Evolutionary conservation across 331 rosid species (phyloP), one percentile per base, ranked within the genome.

Genomic region (Pyrus hybrid): DNA sequence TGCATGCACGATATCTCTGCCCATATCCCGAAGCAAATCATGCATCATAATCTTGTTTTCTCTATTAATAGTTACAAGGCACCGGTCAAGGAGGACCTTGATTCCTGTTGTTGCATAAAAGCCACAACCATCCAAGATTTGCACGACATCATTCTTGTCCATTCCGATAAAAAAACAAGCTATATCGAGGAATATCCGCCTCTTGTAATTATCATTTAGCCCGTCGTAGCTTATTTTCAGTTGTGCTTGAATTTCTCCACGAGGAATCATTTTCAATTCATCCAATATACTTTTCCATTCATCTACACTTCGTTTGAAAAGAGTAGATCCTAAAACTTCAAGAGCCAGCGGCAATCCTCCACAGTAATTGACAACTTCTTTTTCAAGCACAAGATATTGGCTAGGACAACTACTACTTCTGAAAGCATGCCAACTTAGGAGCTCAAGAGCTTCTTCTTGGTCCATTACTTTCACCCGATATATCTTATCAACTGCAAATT

Each of bases 11-110:
- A 81, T 71, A 64, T 76, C 81, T 63, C 80, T 70, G 11, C 80
- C 84, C 84, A 80, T 80, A 14, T 81, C 77, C 47, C 79, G 68
- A 21, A 82, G 3, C 68, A 82, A 61, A 73, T 82, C 68, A 68
- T 82, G 85, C 85, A 82, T 82, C 35, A 54, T 18, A 0, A 79
- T 70, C 18, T 17, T 80, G 28, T 80, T 80, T 53, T 10, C 76
- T 1, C 30, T 20, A 63, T 49, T 70, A 12, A 83, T 28, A 0
- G 41, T 72, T 23, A 83, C 6, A 33, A 83, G 82, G 23, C 68
- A 26, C 6, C 54, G 45, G 0, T 33, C 30, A 26, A 43, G 8
- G 12, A 83, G 80, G 4, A 76, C 76, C 60, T 13, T 73, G 8
- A 83, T 79, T 66, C 86, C 79, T 13, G 32, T 54, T 17, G 71